Evolutionary conservation across 2,329 filamentous ascomycete species (phyloP).

Genomic region (Alternaria ventricosa): DNA sequence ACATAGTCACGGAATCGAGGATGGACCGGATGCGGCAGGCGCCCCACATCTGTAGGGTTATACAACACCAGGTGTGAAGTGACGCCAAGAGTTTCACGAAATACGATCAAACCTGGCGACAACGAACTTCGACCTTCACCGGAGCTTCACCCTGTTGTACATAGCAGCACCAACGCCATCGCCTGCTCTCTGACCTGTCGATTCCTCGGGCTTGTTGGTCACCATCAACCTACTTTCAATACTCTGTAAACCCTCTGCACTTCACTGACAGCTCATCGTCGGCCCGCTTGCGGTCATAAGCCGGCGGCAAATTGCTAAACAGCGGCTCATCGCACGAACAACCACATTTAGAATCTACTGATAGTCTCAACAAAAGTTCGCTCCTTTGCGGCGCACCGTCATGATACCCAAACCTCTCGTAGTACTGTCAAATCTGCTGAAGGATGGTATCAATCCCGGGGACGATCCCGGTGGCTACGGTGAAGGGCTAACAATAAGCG

Average conservation of each 20-base stretch:
- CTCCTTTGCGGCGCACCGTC: neutral
- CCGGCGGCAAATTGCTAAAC: neutral
- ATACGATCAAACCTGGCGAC: neutral
- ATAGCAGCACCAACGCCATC: neutral
- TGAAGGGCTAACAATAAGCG: neutral
- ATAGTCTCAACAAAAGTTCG: neutral
- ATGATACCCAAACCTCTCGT: neutral
- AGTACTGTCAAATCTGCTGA: neutral
- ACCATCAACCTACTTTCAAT: neutral
- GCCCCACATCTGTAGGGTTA: neutral
- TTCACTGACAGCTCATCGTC: neutral
- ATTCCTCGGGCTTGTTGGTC: neutral
- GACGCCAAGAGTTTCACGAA: neutral
- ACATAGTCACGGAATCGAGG: neutral
- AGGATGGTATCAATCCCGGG: neutral
- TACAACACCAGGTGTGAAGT: neutral
- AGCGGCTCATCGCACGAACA: neutral
- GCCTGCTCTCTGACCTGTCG: neutral
- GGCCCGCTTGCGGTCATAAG: neutral
- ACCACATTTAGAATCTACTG: neutral
- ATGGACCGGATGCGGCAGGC: neutral
- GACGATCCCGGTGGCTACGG: neutral
- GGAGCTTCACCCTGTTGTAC: neutral
- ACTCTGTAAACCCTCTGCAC: neutral
- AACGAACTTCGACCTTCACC: neutral